Base-by-base conservation (phyloP, 177 flowering plant species). In the Vitis hybrid region DNA sequence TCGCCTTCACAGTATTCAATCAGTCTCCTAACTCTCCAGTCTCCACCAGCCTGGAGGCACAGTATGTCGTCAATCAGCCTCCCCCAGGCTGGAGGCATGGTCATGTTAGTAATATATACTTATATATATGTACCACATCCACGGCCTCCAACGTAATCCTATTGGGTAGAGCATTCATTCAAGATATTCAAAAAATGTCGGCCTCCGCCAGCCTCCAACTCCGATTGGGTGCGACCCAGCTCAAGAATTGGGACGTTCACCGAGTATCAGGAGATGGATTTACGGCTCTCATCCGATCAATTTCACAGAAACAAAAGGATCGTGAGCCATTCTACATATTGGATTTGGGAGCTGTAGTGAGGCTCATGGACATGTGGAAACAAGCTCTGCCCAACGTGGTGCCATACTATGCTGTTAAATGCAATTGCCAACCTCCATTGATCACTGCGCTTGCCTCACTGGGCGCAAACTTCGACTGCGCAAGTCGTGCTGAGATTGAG, bases 401-500 rank as follows among this genome's bases (percentile, higher is more conserved):
- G 8, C 75, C 75, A 18, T 72, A 45, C 61, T 72, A 32, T 64
- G 50, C 75, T 6, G 70, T 72, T 7, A 21, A 55, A 32, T 72
- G 75, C 54, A 72, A 72, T 56, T 65, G 60, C 2, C 66, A 72
- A 14, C 70, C 11, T 0, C 10, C 60, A 2, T 49, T 72, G 4
- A 52, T 72, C 3, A 54, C 48, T 15, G 51, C 66, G 2, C 75
- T 72, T 23, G 32, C 70, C 3, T 18, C 60, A 11, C 75, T 72
- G 8, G 75, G 75, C 4, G 65, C 60, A 30, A 34, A 65, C 60
- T 72, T 72, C 55, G 75, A 72, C 54, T 72, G 75, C 9, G 66
- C 70, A 9, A 72, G 70, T 21, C 21, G 34, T 1, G 40, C 59
- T 5, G 75, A 72, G 66, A 72, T 72, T n/a, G 61, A 5, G 2